phyloP scores from a whole-genome alignment of 2,329 filamentous ascomycete species.

The Sclerotinia borealis region DNA sequence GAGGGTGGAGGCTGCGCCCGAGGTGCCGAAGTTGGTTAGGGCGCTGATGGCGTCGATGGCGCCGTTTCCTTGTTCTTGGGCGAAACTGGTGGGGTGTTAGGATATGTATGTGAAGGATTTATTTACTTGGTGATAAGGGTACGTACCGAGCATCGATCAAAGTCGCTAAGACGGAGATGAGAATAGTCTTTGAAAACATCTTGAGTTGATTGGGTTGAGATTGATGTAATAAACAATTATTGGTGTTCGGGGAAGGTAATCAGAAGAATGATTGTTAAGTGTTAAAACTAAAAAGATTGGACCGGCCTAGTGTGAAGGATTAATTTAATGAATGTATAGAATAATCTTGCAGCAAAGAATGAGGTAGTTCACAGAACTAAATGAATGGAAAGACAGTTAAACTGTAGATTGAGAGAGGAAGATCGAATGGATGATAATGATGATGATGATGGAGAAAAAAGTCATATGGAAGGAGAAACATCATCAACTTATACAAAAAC shows the following conservation, averaged over 20 bases:
- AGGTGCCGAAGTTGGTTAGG: slow-evolving; percentile 47
- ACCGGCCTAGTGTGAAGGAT: slow-evolving; percentile 24
- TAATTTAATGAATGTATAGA: slow-evolving; percentile 24
- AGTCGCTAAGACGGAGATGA: slow-evolving; percentile 24
- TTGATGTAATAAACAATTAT: slow-evolving; percentile 10
- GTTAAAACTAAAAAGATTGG: slow-evolving; percentile 22
- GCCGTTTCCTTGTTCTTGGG: slow-evolving; percentile 48
- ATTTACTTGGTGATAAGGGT: neutral
- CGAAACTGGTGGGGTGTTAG: slow-evolving; percentile 41
- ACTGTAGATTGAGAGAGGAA: slow-evolving; percentile 8
- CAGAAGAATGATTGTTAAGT: neutral
- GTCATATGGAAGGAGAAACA: neutral
- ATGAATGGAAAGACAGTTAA: slow-evolving; percentile 21
- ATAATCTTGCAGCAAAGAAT: neutral
- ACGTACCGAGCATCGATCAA: slow-evolving; percentile 30
- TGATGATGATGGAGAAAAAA: neutral
- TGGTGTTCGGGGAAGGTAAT: neutral
- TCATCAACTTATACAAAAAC: neutral
- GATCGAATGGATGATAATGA: neutral
- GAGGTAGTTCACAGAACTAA: slow-evolving; percentile 30
- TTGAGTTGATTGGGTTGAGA: slow-evolving; percentile 8
- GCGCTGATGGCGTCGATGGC: slow-evolving; percentile 48
- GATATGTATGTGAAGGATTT: neutral
- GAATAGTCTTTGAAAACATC: slow-evolving; percentile 27
- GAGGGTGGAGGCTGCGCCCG: slow-evolving; percentile 58